Evolutionary conservation across 257 asterid genomes (phyloP), one percentile per base, ranked within the genome.

Genomic region (Penstemon newberryi): DNA sequence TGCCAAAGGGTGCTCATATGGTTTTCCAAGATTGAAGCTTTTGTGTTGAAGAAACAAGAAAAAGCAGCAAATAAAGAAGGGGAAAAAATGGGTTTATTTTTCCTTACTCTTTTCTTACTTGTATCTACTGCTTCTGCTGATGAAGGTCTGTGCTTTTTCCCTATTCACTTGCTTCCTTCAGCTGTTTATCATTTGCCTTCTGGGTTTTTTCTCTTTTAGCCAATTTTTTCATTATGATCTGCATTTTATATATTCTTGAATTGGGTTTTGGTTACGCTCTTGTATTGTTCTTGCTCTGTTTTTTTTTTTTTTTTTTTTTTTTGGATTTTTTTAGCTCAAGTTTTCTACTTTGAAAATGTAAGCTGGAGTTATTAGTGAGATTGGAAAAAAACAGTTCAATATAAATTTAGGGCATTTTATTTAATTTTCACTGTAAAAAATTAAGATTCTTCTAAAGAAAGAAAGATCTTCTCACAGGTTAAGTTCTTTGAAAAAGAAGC

Each of bases 121-220:
- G 19, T 81, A 11, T 84, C 87, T 67, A 72, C 83, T 79, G 62
- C 78, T 79, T 63, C 78, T 53, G 84, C 87, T 70, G 89, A 85
- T 75, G 88, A 89, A 82, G 91, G 96, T 85, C 15, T n/a, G 67
- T 71, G 54, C 60, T 69, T 69, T 53, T 66, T 70, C 13, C 18
- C 37, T 62, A 4, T 43, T 43, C 58, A 8, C 19, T 66, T 68
- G 38, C 73, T 67, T 66, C 56, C 41, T 11, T 72, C 19, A 36
- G 1, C 53, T 33, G 33, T 54, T 65, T 42, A 13, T 54, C 13
- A 11, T 71, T 15, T 37, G 64, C 55, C 36, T 66, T 46, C 67
- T 15, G 18, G 38, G 13, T 9, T 66, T 37, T 38, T 63, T 46
- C 41, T 1, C 46, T 25, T 41, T 63, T 59, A 4, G 8, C 55